Percentiles rank a stretch among this genome's conserved stretches.
Conservation (phyloP, 805 yeast species). For the Candida tibetensis region DNA sequence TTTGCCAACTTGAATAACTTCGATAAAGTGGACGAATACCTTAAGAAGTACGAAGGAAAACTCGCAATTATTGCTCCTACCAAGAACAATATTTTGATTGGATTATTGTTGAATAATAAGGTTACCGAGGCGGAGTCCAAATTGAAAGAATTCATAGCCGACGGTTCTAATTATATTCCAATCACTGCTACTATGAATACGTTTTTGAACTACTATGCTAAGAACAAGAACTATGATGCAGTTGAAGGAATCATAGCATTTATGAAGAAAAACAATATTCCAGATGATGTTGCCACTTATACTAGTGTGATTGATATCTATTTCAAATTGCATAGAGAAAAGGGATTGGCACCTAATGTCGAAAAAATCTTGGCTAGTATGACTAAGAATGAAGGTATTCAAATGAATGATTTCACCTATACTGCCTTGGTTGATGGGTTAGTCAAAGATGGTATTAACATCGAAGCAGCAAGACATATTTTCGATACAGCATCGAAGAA, state of each 20-base stretch:
- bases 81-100: constrained; percentile 46
- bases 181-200: constrained; percentile 51
- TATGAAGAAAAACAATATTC: constrained; percentile 40
- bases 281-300: constrained; percentile 62
- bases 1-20: constrained; percentile 37
- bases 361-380: constrained; percentile 42
- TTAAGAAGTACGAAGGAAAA: constrained; percentile 26
- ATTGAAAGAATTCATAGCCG: constrained; percentile 34
- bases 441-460: constrained; percentile 43
- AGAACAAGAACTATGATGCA: constrained; percentile 43
- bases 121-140: constrained; percentile 45
- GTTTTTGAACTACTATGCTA: constrained; percentile 43
- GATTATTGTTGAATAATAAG: constrained; percentile 38
- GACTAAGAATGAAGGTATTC: constrained; percentile 25
- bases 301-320: constrained; percentile 55
- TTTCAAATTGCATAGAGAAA: constrained; percentile 44
- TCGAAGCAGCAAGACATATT: constrained; percentile 50
- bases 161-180: constrained; percentile 39
- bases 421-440: constrained; percentile 55
- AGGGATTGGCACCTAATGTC: constrained; percentile 43
- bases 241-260: constrained; percentile 44
- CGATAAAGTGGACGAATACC: constrained; percentile 41
- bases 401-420: constrained; percentile 44
- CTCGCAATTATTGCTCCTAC: constrained; percentile 36
- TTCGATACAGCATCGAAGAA: constrained; percentile 40